Evolutionary conservation across 2,329 filamentous ascomycete genomes (phyloP), one percentile per base, ranked within the genome.

Genomic region (Aspergillus spinulosporus): DNA sequence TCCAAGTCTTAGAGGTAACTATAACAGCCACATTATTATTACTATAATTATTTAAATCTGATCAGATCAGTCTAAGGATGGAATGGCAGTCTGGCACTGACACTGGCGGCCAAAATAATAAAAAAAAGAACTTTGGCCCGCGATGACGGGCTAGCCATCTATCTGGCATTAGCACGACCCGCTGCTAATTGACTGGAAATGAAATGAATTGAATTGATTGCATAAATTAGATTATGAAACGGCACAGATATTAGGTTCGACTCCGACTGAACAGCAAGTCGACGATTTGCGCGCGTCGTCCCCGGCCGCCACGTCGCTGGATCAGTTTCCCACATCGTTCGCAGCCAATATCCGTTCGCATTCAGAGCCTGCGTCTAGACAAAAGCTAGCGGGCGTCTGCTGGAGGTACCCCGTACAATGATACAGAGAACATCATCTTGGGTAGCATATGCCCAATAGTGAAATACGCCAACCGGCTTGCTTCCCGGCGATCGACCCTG

Each of bases 401-500:
- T 37, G 34, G 11, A 37, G 11, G 34, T 37, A 37, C 34, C 4
- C n/a, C n/a, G 34, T 37, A 37, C 34, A 37, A 21, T 21, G 21
- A 21, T 37, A 37, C 34, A 37, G 11, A 12, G 34, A 37, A 11
- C 11, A 37, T 37, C 34, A 37, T 37, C 34, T 52, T 28, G 31
- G 49, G 49, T 21, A 45, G 15, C 9, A 36, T 14, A 52, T 45
- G 11, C 49, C 49, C 49, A 51, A 51, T 51, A 12, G 14, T 26
- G 21, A 14, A 36, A 15, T 28, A 28, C 15, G 29, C 53, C 53
- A 56, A 56, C 53, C 53, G 53, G 53, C 42, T 56, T 37, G 29
- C 42, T 51, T 56, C 47, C 53, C 40, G 34, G 47, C 36, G 48
- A 47, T 56, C 53, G 15, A 37, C 43, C 43, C 48, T 43, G 42